phyloP scores from a whole-genome alignment of 2,329 filamentous ascomycete genomes.

The Fusarium sp. region DNA sequence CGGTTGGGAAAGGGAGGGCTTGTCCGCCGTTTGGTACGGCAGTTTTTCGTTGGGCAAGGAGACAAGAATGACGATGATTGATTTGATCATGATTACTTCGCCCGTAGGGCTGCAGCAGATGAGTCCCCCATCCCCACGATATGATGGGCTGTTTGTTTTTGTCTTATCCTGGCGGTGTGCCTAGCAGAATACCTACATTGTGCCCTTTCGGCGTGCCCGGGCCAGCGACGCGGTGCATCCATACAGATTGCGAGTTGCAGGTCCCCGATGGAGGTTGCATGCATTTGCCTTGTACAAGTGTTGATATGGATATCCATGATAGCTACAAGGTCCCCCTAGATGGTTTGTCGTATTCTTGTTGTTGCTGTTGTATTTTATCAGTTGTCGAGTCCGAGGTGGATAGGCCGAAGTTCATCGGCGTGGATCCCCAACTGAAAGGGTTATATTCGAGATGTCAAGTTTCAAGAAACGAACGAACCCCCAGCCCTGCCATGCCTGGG shows the following conservation, averaged over 20 bases:
- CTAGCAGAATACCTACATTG: constrained; percentile 24
- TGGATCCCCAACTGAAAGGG: not conserved
- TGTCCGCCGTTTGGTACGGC: constrained; percentile 26
- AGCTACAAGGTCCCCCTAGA: constrained; percentile 6
- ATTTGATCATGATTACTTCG: not conserved
- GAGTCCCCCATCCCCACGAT: not conserved
- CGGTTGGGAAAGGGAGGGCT: not conserved
- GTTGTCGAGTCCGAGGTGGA: not conserved
- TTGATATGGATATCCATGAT: not conserved
- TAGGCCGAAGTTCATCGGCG: not conserved
- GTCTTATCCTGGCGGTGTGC: constrained; percentile 39
- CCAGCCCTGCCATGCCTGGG: not conserved
- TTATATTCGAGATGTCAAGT: constrained; percentile 3
- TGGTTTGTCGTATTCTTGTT: constrained; percentile 1
- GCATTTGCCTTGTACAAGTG: not conserved
- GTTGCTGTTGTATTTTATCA: not conserved
- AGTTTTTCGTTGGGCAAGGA: not conserved
- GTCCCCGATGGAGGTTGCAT: constrained; percentile 26
- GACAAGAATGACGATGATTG: not conserved
- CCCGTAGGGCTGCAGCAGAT: constrained; percentile 43
- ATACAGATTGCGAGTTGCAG: constrained; percentile 23
- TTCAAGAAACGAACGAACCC: not conserved
- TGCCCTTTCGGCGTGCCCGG: constrained; percentile 40
- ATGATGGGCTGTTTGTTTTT: constrained; percentile 30
- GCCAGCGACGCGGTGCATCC: constrained; percentile 19